phyloP scores from a whole-genome alignment of 805 yeast species.

The Myxozyma mucilagina region DNA sequence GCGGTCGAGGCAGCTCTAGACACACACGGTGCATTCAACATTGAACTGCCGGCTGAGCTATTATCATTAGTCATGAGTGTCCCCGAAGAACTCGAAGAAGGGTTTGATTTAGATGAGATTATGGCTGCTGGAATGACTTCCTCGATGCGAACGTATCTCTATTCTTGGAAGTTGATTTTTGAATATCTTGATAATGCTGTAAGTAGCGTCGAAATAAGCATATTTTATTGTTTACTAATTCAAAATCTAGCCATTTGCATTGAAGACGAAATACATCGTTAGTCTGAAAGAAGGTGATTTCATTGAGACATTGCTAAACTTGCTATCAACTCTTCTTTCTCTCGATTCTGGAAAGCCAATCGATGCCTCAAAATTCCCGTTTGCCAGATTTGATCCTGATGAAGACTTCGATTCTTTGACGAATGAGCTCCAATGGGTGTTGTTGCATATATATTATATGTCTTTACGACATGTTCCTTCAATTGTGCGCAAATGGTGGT shows the following conservation, averaged over 20 bases:
- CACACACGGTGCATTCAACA: constrained; percentile 30
- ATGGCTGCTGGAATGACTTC: constrained; percentile 13
- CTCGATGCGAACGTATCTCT: constrained; percentile 47
- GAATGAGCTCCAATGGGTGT: constrained; percentile 45
- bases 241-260: constrained; percentile 48
- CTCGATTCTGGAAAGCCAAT: constrained; percentile 39
- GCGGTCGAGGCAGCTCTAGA: constrained; percentile 46
- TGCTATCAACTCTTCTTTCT: constrained; percentile 49
- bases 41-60: constrained; percentile 47
- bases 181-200: constrained; percentile 60
- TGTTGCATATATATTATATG: constrained; percentile 54
- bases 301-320: constrained; percentile 54
- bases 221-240: not conserved
- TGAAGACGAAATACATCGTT: constrained; percentile 60
- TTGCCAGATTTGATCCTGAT: constrained; percentile 35
- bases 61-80: constrained; percentile 39
- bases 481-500: constrained; percentile 66
- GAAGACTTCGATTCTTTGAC: constrained; percentile 30
- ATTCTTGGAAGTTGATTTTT: constrained; percentile 69
- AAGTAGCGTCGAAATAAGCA: not conserved
- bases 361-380: constrained; percentile 28
- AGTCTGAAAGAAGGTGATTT: constrained; percentile 54
- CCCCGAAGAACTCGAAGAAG: constrained; percentile 17
- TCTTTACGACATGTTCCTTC: constrained; percentile 57
- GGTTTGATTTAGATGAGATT: constrained; percentile 3